A percentile compares a stretch with the other conserved stretches of the same genome.
Evolutionary conservation across 495 filamentous ascomycete species (phyloP).

Genomic region (Elasticomyces elasticus): DNA sequence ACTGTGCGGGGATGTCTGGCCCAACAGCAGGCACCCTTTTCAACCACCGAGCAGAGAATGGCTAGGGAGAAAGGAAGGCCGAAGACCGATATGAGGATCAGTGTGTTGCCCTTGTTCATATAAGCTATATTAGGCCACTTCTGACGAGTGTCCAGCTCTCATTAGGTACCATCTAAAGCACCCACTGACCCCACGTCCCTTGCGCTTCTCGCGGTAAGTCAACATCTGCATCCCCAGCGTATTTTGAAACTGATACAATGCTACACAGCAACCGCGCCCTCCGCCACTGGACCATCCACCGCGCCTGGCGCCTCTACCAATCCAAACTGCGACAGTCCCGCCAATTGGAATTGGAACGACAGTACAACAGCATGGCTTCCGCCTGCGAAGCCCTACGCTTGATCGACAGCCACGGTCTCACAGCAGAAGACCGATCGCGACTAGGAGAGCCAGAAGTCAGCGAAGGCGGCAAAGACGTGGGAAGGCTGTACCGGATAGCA

Average conservation of each 20-base stretch:
- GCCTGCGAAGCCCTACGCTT: conserved; percentile 73
- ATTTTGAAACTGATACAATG: not conserved
- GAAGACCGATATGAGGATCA: conserved; percentile 32
- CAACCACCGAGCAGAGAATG: conserved; percentile 17
- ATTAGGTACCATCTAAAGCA: conserved; percentile 60
- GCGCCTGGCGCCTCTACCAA: conserved; percentile 73
- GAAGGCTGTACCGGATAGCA: conserved; percentile 70
- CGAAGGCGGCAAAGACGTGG: conserved; percentile 52
- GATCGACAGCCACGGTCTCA: conserved; percentile 30
- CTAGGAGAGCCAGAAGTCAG: conserved; percentile 47
- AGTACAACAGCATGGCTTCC: conserved; percentile 66
- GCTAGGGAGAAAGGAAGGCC: conserved; percentile 12
- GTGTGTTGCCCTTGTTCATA: conserved; percentile 33
- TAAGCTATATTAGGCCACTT: not conserved
- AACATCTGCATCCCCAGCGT: not conserved
- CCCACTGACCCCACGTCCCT: conserved; percentile 59
- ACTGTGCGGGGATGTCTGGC: conserved; percentile 10
- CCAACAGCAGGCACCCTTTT: conserved; percentile 19
- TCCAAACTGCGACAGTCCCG: conserved; percentile 49
- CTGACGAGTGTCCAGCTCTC: conserved; percentile 33
- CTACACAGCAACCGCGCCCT: conserved; percentile 55
- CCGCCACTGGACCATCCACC: conserved; percentile 98
- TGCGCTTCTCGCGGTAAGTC: conserved; percentile 62
- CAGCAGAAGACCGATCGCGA: conserved; percentile 22
- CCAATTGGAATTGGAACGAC: conserved; percentile 55